Percentiles rank a stretch among this genome's conserved stretches.
These are phyloP conservation scores for Metrosideros polymorpha DNA, from an alignment of 441 rosid genomes.

Conservation along the genomic window DNA sequence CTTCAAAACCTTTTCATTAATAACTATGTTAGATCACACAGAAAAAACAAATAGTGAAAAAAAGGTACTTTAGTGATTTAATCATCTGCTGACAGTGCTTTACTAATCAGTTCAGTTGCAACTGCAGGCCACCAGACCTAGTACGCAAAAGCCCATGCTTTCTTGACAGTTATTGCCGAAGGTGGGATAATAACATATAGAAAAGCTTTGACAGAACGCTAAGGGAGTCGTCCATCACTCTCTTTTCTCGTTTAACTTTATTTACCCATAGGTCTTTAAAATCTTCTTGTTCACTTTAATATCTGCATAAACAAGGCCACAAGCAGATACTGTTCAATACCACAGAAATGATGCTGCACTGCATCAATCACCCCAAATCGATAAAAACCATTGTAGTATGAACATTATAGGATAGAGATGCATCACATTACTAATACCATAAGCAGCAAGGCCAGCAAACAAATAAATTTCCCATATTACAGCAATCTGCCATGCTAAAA, in stretches of 20 bases:
- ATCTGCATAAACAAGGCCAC: slow-evolving; percentile 56
- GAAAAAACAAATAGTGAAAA: slow-evolving; percentile 2
- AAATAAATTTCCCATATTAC: not conserved
- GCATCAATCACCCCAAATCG: not conserved
- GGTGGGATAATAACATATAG: slow-evolving; percentile 22
- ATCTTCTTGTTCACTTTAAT: slow-evolving; percentile 43
- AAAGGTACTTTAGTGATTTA: slow-evolving; percentile 21
- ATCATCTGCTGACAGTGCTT: slow-evolving; percentile 20
- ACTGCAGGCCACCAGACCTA: slow-evolving; percentile 32
- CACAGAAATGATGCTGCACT: slow-evolving; percentile 8
- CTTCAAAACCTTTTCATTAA: slow-evolving; percentile 23
- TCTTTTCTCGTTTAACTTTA: slow-evolving; percentile 35
- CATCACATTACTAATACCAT: not conserved
- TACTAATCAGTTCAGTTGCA: slow-evolving; percentile 21
- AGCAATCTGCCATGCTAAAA: not conserved
- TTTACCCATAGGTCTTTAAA: slow-evolving; percentile 38
- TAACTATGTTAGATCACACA: slow-evolving; percentile 11
- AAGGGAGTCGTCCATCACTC: slow-evolving; percentile 41
- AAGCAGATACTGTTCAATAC: slow-evolving; percentile 27
- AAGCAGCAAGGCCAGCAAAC: not conserved
- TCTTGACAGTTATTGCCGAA: slow-evolving; percentile 23
- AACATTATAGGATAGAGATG: not conserved
- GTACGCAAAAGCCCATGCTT: slow-evolving; percentile 15
- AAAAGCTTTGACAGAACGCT: slow-evolving; percentile 24
- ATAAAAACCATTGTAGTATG: not conserved